Conservation (phyloP, 2,329 filamentous ascomycete genomes). For the Hymenoscyphus repandus region DNA sequence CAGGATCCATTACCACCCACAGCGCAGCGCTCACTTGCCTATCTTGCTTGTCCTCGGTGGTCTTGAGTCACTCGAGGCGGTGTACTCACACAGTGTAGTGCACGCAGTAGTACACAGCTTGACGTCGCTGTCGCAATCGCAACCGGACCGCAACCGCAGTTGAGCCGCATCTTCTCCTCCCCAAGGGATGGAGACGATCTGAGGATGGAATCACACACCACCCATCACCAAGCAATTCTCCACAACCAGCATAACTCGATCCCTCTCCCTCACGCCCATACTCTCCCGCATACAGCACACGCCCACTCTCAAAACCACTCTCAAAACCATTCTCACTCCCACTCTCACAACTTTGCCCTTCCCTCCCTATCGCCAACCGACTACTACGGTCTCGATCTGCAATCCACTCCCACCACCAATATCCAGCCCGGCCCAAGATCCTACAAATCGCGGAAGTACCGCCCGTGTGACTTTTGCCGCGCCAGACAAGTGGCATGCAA, state of each 20-base stretch:
- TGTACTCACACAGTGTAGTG: too few relatives aligned
- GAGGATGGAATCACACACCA: constrained; percentile 1
- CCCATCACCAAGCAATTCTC: too few relatives aligned
- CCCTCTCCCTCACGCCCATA: background rate
- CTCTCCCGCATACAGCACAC: background rate
- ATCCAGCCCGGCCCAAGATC: constrained; percentile 27
- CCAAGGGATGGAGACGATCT: background rate
- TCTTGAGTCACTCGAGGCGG: too few relatives aligned
- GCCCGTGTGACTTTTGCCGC: constrained; percentile 43
- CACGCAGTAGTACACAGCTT: background rate
- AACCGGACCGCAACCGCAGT: too few relatives aligned
- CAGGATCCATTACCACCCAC: too few relatives aligned
- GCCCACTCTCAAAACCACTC: background rate
- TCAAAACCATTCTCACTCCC: constrained; percentile 2
- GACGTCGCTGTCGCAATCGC: too few relatives aligned
- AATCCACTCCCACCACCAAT: background rate
- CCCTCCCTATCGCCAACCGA: constrained; percentile 25
- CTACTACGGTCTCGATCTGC: constrained; percentile 24
- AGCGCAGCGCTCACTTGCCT: too few relatives aligned
- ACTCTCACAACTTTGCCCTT: constrained; percentile 15
- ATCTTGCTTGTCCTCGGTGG: too few relatives aligned
- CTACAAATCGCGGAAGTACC: constrained; percentile 31
- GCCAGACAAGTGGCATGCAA: constrained; percentile 41
- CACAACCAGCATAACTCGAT: background rate
- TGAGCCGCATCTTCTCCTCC: too few relatives aligned